Conservation (phyloP, 2,329 filamentous ascomycete species). For the Colletotrichum graminicola region DNA sequence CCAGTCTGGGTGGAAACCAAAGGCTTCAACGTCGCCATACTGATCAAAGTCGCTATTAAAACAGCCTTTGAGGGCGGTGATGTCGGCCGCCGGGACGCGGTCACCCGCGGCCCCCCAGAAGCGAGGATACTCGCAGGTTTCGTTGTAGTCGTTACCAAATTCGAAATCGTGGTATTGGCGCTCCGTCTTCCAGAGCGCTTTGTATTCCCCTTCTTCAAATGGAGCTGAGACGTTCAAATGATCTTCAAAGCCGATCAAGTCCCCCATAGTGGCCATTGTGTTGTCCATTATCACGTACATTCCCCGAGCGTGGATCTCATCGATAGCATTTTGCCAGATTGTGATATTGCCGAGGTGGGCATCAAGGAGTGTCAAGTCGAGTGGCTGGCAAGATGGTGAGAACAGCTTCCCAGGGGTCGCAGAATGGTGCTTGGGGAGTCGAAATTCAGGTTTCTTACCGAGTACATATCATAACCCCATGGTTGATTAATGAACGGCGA, state of each 20-base stretch:
- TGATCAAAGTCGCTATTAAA: conserved; percentile 73
- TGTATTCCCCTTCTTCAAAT: conserved; percentile 64
- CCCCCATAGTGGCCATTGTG: conserved; percentile 73
- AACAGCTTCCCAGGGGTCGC: not conserved
- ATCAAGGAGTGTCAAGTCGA: not conserved
- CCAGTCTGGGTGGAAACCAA: conserved; percentile 73
- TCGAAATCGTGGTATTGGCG: not conserved
- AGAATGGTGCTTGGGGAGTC: too few relatives aligned
- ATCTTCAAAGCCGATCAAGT: conserved; percentile 72
- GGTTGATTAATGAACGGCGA: conserved; percentile 73
- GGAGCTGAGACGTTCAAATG: conserved; percentile 70
- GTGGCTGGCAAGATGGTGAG: not conserved
- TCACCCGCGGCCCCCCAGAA: not conserved
- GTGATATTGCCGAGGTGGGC: conserved; percentile 71
- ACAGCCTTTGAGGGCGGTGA: conserved; percentile 67
- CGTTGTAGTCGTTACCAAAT: not conserved
- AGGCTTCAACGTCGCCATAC: conserved; percentile 73
- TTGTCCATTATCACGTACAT: conserved; percentile 77
- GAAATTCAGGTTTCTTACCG: conserved; percentile 19
- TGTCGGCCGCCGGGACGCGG: not conserved
- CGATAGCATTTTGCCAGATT: conserved; percentile 67
- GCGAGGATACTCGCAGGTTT: not conserved
- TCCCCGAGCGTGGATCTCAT: conserved; percentile 68
- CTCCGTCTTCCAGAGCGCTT: not conserved
- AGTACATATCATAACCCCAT: conserved; percentile 72